These are phyloP conservation scores for Brassica rapa DNA, from an alignment of 345 rosid species.

Conservation along the genomic window DNA sequence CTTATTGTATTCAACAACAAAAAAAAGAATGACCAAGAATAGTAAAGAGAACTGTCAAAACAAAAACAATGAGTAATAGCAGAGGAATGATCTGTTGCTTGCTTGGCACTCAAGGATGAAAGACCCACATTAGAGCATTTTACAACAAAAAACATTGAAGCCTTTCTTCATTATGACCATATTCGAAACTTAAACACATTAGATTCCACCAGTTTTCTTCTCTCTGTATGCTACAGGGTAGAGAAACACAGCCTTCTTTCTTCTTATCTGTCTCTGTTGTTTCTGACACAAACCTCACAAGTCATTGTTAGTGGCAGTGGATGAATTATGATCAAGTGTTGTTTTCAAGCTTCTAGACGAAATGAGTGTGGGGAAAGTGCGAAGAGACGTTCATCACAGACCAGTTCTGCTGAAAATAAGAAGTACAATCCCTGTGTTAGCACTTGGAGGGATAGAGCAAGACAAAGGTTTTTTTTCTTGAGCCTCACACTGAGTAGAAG, in stretches of 20 bases:
- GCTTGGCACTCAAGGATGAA: slow-evolving; percentile 16
- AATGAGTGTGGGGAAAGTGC: slow-evolving; percentile 46
- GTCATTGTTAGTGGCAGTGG: slow-evolving; percentile 39
- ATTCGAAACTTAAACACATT: slow-evolving; percentile 3
- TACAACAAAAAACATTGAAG: neutral
- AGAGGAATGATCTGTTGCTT: slow-evolving; percentile 11
- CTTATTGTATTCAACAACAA: slow-evolving; percentile 5
- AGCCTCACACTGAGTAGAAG: slow-evolving; percentile 39
- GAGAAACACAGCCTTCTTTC: slow-evolving; percentile 14
- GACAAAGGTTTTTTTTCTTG: slow-evolving; percentile 65
- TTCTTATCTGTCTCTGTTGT: slow-evolving; percentile 6
- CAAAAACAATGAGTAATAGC: slow-evolving; percentile 10
- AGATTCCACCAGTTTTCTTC: slow-evolving; percentile 1
- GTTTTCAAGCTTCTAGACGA: slow-evolving; percentile 60
- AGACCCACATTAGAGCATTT: slow-evolving; percentile 2
- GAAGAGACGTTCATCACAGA: slow-evolving; percentile 27
- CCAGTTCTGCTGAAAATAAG: slow-evolving; percentile 64
- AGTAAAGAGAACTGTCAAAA: slow-evolving; percentile 29
- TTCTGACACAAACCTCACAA: slow-evolving; percentile 11
- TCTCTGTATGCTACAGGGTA: slow-evolving; percentile 11
- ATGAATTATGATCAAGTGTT: slow-evolving; percentile 50
- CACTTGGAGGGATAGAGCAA: slow-evolving; percentile 66
- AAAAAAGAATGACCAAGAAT: slow-evolving; percentile 20
- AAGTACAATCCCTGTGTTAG: slow-evolving; percentile 68
- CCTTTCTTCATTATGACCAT: neutral